These are phyloP conservation scores for Paraconiothyrium sp. DNA, from an alignment of 2,329 filamentous ascomycete genomes.

Conservation along the genomic window DNA sequence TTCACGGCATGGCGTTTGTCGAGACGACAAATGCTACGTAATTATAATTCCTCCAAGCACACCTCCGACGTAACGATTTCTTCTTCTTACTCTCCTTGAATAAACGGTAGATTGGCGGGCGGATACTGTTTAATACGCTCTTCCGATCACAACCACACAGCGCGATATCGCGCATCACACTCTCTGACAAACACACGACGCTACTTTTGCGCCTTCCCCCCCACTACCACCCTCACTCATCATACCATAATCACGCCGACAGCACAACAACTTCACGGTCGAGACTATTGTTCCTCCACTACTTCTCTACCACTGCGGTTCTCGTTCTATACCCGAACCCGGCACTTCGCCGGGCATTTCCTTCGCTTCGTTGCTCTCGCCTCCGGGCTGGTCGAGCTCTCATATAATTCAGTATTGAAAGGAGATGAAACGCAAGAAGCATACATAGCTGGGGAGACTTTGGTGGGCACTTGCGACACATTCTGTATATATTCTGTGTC, in stretches of 20 bases:
- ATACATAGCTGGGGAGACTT: not conserved
- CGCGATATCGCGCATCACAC: conserved; percentile 24
- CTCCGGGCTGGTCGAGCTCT: conserved; percentile 13
- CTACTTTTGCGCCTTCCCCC: conserved; percentile 11
- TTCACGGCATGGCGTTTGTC: conserved; percentile 25
- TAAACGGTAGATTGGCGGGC: conserved; percentile 25
- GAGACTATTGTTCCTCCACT: conserved; percentile 14
- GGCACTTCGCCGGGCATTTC: conserved; percentile 18
- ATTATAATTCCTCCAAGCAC: conserved; percentile 29
- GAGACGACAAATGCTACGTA: conserved; percentile 25
- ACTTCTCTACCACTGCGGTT: conserved; percentile 15
- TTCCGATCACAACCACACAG: conserved; percentile 24
- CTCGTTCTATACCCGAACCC: conserved; percentile 34
- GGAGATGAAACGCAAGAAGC: not conserved
- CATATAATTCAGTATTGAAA: conserved; percentile 13
- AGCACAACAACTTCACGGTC: conserved; percentile 13
- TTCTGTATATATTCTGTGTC: conserved; percentile 12
- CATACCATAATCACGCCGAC: conserved; percentile 17
- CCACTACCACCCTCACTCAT: conserved; percentile 8
- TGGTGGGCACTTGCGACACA: not conserved
- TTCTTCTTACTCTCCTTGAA: conserved; percentile 18
- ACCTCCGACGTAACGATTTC: conserved; percentile 23
- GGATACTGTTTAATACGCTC: conserved; percentile 42
- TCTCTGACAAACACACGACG: conserved; percentile 23
- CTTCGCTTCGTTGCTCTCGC: conserved; percentile 20